Percentiles rank a stretch among this genome's conserved stretches.
These are phyloP conservation scores for Diophrys appendiculata DNA, from an alignment of 73 alveolate species.

Conservation along the genomic window DNA sequence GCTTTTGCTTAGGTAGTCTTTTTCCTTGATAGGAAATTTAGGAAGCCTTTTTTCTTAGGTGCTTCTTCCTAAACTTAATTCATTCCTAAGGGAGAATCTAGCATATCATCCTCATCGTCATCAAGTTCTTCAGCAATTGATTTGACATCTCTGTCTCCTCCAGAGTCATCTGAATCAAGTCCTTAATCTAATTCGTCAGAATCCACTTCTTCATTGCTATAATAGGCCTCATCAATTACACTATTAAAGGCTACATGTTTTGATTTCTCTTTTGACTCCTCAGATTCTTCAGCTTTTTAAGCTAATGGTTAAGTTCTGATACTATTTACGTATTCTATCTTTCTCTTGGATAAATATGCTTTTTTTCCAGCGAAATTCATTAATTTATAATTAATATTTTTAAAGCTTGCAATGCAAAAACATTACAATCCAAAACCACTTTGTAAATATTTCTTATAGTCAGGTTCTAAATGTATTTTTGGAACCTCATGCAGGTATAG, in stretches of 20 bases:
- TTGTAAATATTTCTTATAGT: too few species aligned
- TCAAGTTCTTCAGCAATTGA: too few species aligned
- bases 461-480: too few species aligned
- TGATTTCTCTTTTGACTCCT: neutral
- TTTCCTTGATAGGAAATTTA: neutral
- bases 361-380: conserved; percentile 23
- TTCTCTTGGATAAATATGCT: conserved; percentile 12
- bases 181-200: conserved; percentile 40
- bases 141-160: too few species aligned
- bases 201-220: conserved; percentile 28
- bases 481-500: too few species aligned
- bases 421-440: too few species aligned
- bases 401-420: too few species aligned
- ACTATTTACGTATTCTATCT: neutral
- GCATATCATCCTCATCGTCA: conserved; percentile 1
- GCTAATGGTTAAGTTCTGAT: neutral
- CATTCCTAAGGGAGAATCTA: too few species aligned
- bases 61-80: neutral
- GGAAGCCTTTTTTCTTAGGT: conserved; percentile 6
- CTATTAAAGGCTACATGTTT: neutral
- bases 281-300: neutral
- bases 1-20: neutral
- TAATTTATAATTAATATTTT: too few species aligned
- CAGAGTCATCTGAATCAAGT: neutral
- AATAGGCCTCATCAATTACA: neutral